Percentiles rank a stretch among this genome's conserved stretches.
Evolutionary conservation across 805 yeast species (phyloP).

Genomic region (Candida sakaeoensis): DNA sequence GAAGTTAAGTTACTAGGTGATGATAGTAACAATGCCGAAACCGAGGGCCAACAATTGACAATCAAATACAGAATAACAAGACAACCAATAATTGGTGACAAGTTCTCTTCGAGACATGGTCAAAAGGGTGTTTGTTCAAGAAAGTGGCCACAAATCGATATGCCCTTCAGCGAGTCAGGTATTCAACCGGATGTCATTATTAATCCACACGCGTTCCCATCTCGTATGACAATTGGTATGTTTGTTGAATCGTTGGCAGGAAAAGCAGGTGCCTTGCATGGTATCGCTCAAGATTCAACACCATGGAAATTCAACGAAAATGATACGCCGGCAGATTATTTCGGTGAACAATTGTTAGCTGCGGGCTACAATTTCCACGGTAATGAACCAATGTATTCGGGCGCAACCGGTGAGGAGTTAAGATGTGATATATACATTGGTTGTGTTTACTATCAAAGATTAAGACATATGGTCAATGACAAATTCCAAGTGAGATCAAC

Average conservation of each 20-base stretch:
- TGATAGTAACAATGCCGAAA: conserved; percentile 51
- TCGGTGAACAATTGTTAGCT: conserved; percentile 83
- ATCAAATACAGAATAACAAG: conserved; percentile 89
- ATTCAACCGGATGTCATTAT: conserved; percentile 97
- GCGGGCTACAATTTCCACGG: conserved; percentile 98
- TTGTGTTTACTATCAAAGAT: conserved; percentile 94
- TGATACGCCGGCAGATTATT: conserved; percentile 96
- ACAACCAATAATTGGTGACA: conserved; percentile 94
- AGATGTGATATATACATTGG: conserved; percentile 96
- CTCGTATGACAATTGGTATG: conserved; percentile 99
- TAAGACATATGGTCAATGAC: conserved; percentile 99
- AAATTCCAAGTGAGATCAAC: conserved; percentile 99
- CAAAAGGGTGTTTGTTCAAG: conserved; percentile 98
- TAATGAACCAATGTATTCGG: conserved; percentile 98
- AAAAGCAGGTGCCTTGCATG: conserved; percentile 96
- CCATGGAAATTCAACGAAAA: conserved; percentile 92
- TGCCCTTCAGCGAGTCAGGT: conserved; percentile 96
- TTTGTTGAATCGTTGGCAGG: conserved; percentile 98
- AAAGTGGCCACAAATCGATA: conserved; percentile 94
- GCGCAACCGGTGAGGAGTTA: conserved; percentile 96
- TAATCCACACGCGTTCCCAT: conserved; percentile 99
- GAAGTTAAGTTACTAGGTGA: conserved; percentile 92
- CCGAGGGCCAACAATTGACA: conserved; percentile 79
- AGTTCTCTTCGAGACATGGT: conserved; percentile 96
- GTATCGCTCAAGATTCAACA: conserved; percentile 94